Evolutionary conservation across 805 yeast genomes (phyloP).

Genomic region (Sporopachydermia quercuum): DNA sequence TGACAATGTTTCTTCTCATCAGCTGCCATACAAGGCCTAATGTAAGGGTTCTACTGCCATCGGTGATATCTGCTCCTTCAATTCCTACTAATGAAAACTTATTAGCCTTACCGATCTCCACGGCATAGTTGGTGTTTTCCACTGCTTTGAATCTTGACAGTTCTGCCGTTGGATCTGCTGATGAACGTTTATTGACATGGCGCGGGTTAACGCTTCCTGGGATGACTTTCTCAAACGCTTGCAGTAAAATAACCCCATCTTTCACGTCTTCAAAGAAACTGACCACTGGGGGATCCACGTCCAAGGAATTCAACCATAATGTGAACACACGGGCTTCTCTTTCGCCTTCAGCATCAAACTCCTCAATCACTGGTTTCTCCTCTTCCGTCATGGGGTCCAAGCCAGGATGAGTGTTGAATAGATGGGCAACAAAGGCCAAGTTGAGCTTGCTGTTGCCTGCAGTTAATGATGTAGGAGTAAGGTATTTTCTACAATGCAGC

Average conservation of each 20-base stretch:
- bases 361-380: constrained; percentile 91
- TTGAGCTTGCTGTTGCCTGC: constrained; percentile 95
- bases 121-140: constrained; percentile 98
- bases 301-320: constrained; percentile 90
- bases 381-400: constrained; percentile 84
- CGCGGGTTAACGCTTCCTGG: constrained; percentile 79
- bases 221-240: constrained; percentile 90
- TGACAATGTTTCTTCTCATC: constrained; percentile 89
- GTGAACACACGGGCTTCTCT: constrained; percentile 98
- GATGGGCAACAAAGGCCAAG: constrained; percentile 92
- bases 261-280: constrained; percentile 86
- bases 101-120: constrained; percentile 85
- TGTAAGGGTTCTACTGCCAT: constrained; percentile 79
- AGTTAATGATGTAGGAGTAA: constrained; percentile 85
- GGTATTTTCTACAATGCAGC: constrained; percentile 82
- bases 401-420: constrained; percentile 94
- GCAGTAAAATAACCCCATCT: constrained; percentile 78
- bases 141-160: constrained; percentile 84
- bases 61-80: constrained; percentile 94
- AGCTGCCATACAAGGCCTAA: constrained; percentile 96
- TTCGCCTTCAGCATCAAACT: constrained; percentile 98
- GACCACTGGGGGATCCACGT: constrained; percentile 89
- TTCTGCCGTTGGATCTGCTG: constrained; percentile 60
- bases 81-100: constrained; percentile 92
- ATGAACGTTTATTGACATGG: constrained; percentile 67